Evolutionary conservation across 2,329 filamentous ascomycete species (phyloP).

Genomic region (Penicillium aurantiogriseum): DNA sequence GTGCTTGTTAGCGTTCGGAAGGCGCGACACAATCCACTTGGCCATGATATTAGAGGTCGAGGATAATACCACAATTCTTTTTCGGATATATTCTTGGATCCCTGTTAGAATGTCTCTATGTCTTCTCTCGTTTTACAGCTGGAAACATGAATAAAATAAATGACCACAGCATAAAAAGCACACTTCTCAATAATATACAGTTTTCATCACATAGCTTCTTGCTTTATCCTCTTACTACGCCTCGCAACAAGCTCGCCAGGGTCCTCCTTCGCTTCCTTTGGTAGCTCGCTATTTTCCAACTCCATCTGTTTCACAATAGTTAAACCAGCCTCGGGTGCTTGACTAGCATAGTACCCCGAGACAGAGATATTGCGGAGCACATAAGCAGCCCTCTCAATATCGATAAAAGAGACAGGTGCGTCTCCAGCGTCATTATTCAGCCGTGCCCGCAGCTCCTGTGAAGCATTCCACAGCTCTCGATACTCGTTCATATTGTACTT

Average conservation of each 20-base stretch:
- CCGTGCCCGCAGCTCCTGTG: slow-evolving; percentile 21
- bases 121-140: not conserved
- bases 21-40: not conserved
- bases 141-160: too few species aligned
- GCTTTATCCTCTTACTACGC: not conserved
- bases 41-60: not conserved
- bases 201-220: not conserved
- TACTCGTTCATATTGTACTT: slow-evolving; percentile 45
- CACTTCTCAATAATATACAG: not conserved
- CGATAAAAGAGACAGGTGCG: slow-evolving; percentile 25
- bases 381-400: slow-evolving; percentile 41
- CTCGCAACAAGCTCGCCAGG: not conserved
- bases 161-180: not conserved
- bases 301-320: not conserved
- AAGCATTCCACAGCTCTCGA: slow-evolving; percentile 32
- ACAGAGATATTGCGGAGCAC: slow-evolving; percentile 37
- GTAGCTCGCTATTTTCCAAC: not conserved
- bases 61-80: not conserved
- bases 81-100: not conserved
- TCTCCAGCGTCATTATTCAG: slow-evolving; percentile 20
- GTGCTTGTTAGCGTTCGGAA: not conserved
- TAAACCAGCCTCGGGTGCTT: not conserved
- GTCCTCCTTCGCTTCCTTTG: not conserved
- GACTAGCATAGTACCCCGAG: slow-evolving; percentile 20
- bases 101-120: not conserved